Evolutionary conservation across 768 basidiomycete genomes (phyloP), one percentile per base, ranked within the genome.

Genomic region (Lactarius vividus): DNA sequence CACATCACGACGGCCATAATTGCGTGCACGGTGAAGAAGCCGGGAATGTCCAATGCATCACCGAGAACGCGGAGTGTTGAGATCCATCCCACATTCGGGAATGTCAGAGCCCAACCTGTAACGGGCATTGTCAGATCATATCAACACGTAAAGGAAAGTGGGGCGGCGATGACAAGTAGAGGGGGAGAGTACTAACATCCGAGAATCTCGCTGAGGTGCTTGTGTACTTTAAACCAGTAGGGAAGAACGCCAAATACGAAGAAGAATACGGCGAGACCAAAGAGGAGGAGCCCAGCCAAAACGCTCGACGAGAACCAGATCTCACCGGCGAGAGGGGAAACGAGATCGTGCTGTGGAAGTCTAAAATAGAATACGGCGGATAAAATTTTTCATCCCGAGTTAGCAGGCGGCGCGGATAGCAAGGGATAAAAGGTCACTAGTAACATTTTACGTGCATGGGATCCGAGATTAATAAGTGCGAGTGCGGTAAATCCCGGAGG

Each of bases 31-130:
- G 73, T 66, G 66, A 74, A 71, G 70, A 82, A 80, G 2, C 77
- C 79, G 23, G 72, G 57, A 61, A 81, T 73, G 44, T 78, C 49
- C 66, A 83, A 79, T 55, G 78, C 74, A 61, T 81, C 79, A 26
- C 78, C 81, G 29, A 82, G 71, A 39, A 79, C 74, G 46, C 79
- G 75, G 20, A 80, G 67, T 8, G 76, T 77, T 18, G 77, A 74
- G 55, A 83, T 83, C 80, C 81, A 83, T 37, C 82, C 81, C 23
- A 82, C 79, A 66, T 81, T 81, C 5, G 80, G 80, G 71, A 82
- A 82, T 0, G 80, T 81, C 59, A 82, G 66, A 4, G 80, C 81
- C 81, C 81, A 81, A 69, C 76, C 78, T 79, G 55, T 1, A 44
- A 40, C 35, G 8, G 20, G 39, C 29, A 31, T 29, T 16, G 57